Conservation (phyloP, 805 yeast genomes). For the Myxozyma nipponensis region DNA sequence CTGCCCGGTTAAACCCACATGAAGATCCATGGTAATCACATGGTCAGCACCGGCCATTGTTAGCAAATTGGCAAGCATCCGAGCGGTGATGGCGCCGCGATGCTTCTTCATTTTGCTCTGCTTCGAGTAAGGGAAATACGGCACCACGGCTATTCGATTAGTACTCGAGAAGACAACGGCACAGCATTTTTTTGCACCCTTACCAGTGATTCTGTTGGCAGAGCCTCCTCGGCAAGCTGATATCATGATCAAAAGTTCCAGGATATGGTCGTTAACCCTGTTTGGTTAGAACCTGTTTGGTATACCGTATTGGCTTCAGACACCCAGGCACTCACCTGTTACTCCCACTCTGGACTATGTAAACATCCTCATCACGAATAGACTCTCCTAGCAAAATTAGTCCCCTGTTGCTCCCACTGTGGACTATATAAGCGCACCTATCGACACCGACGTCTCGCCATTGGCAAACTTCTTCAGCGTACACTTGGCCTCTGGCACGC, state of each 20-base stretch:
- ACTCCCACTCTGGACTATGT: constrained; percentile 32
- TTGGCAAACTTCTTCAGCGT: constrained; percentile 88
- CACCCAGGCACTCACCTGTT: constrained; percentile 38
- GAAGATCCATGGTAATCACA: constrained; percentile 93
- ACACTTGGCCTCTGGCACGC: constrained; percentile 92
- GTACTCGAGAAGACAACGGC: neutral
- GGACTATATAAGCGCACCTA: constrained; percentile 46
- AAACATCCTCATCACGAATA: constrained; percentile 84
- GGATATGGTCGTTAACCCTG: constrained; percentile 80
- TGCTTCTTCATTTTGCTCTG: constrained; percentile 98
- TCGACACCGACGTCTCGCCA: constrained; percentile 98
- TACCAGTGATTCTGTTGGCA: constrained; percentile 81
- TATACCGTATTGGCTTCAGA: constrained; percentile 32
- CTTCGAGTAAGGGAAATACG: constrained; percentile 95
- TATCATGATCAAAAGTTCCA: constrained; percentile 90
- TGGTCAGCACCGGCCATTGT: constrained; percentile 99
- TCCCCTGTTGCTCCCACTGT: too few relatives aligned
- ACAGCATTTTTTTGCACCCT: neutral
- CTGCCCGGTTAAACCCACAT: constrained; percentile 32
- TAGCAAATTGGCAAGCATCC: constrained; percentile 90
- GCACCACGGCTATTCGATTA: constrained; percentile 68
- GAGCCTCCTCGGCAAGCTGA: constrained; percentile 97
- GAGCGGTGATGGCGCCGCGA: constrained; percentile 97
- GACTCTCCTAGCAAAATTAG: constrained; percentile 22
- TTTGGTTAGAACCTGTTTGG: neutral